phyloP scores from a whole-genome alignment of 805 yeast genomes.

The Candida coleopterorum region DNA sequence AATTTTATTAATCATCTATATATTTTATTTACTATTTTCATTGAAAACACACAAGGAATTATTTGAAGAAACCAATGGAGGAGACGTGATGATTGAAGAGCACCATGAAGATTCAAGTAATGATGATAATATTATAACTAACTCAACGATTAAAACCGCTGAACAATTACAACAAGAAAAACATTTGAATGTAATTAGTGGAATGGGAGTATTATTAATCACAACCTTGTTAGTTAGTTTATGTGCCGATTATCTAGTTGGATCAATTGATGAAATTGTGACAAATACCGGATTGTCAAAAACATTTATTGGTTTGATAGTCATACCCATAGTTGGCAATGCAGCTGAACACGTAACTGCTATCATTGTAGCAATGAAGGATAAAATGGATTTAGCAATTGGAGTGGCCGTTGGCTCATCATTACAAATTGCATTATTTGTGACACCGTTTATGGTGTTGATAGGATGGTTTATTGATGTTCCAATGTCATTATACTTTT shows the following conservation, averaged over 20 bases:
- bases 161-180: constrained; percentile 20
- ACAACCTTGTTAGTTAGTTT: constrained; percentile 79
- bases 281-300: constrained; percentile 80
- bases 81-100: constrained; percentile 8
- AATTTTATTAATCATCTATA: constrained; percentile 70
- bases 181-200: constrained; percentile 48
- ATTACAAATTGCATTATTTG: constrained; percentile 89
- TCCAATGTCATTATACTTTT: constrained; percentile 89
- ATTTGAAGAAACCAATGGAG: constrained; percentile 48
- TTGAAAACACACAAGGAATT: constrained; percentile 76
- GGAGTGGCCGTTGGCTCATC: constrained; percentile 97
- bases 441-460: constrained; percentile 91
- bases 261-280: constrained; percentile 88
- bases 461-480: constrained; percentile 89
- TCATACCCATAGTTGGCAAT: constrained; percentile 95
- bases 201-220: constrained; percentile 51
- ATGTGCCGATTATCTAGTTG: constrained; percentile 91
- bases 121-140: constrained; percentile 37
- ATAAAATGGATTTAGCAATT: constrained; percentile 95
- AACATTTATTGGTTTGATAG: constrained; percentile 90
- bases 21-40: constrained; percentile 80
- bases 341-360: constrained; percentile 99
- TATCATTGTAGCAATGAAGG: constrained; percentile 87
- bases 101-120: constrained; percentile 17
- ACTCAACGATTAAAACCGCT: constrained; percentile 13